phyloP scores from a whole-genome alignment of 768 basidiomycete species.

The Tylopilus vinaceipallidus region DNA sequence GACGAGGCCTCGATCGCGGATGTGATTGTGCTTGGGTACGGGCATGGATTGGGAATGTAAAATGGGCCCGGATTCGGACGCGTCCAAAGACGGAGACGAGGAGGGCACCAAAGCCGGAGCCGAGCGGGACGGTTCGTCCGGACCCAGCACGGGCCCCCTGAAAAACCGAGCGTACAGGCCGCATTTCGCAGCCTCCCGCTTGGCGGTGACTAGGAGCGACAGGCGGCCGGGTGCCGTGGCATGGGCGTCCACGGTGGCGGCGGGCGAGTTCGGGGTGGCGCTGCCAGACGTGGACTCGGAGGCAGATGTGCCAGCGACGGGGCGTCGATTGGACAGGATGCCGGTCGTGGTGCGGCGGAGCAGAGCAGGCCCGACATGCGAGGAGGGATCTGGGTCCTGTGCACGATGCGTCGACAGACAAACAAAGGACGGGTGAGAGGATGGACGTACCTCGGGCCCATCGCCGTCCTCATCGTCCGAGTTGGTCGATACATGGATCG shows the following conservation, averaged over 20 bases:
- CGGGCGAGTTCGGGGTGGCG: conserved; percentile 36
- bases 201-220: conserved; percentile 61
- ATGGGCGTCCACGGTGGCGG: not conserved
- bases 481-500: conserved; percentile 58
- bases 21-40: not conserved
- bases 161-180: conserved; percentile 81
- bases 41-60: not conserved
- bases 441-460: conserved; percentile 5
- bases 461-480: conserved; percentile 52
- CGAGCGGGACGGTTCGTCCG: conserved; percentile 29
- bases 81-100: not conserved
- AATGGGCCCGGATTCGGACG: not conserved
- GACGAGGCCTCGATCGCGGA: not conserved
- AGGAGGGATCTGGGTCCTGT: conserved; percentile 4
- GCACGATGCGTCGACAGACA: not conserved
- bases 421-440: no score
- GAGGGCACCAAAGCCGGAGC: not conserved
- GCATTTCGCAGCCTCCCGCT: conserved; percentile 73
- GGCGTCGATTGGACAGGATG: conserved; percentile 71
- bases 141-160: conserved; percentile 67
- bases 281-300: conserved; percentile 44
- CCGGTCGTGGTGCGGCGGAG: conserved; percentile 68
- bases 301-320: conserved; percentile 48
- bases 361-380: conserved; percentile 15
- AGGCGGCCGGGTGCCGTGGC: conserved; percentile 27